phyloP scores from a whole-genome alignment of 805 yeast species.

The Starmera dryadoides region DNA sequence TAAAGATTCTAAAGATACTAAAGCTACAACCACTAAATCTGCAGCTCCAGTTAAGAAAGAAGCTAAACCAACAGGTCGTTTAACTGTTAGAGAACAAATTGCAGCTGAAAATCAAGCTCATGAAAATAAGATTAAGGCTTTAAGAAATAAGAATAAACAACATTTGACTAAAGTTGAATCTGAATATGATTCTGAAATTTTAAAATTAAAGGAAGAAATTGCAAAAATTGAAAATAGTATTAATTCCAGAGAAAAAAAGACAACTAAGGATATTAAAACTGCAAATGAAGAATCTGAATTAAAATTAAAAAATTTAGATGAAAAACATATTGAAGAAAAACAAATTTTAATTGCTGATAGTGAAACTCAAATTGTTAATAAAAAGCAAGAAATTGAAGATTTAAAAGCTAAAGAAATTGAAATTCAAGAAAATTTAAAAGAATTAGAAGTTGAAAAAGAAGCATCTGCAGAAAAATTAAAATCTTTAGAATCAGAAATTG shows the following conservation, averaged over 20 bases:
- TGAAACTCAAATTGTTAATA: slow-evolving; percentile 12
- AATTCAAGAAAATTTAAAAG: slow-evolving; percentile 15
- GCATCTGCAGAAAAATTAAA: slow-evolving; percentile 16
- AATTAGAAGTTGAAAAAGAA: slow-evolving; percentile 15
- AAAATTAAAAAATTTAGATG: slow-evolving; percentile 11
- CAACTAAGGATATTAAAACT: slow-evolving; percentile 9
- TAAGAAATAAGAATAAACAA: slow-evolving; percentile 11
- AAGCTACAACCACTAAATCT: background rate
- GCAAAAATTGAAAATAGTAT: slow-evolving; percentile 13
- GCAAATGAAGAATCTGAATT: slow-evolving; percentile 11
- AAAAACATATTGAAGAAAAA: slow-evolving; percentile 17
- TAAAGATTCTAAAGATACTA: background rate
- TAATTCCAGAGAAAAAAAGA: slow-evolving; percentile 5
- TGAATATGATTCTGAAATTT: slow-evolving; percentile 14
- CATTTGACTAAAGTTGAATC: slow-evolving; percentile 12
- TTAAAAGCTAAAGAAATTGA: slow-evolving; percentile 13
- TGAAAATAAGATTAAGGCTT: slow-evolving; percentile 6
- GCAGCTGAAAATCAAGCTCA: slow-evolving; percentile 12
- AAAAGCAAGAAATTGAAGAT: slow-evolving; percentile 14
- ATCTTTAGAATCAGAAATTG: slow-evolving; percentile 11
- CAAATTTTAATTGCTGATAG: slow-evolving; percentile 14
- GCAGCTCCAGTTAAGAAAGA: background rate
- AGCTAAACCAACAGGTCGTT: slow-evolving; percentile 1
- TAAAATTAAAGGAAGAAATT: slow-evolving; percentile 16
- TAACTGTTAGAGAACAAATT: slow-evolving; percentile 14